These are phyloP conservation scores for Favolaschia claudopus DNA, from an alignment of 768 basidiomycete species.

Conservation along the genomic window DNA sequence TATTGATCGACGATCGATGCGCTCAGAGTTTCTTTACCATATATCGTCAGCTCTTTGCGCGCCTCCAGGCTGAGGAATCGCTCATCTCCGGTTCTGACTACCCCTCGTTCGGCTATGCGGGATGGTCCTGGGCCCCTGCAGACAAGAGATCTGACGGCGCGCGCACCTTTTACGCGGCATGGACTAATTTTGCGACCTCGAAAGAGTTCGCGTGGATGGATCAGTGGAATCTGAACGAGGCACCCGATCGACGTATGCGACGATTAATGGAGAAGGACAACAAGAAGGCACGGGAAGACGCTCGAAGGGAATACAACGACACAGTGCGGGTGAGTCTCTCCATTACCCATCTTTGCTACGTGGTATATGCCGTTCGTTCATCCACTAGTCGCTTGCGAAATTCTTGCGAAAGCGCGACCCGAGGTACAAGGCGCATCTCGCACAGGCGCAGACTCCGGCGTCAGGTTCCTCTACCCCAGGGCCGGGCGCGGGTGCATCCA, in stretches of 20 bases:
- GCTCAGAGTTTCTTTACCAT: slow-evolving; percentile 87
- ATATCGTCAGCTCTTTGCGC: slow-evolving; percentile 85
- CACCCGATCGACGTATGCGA: slow-evolving; percentile 85
- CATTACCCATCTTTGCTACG: background rate
- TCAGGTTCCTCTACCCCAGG: slow-evolving; percentile 42
- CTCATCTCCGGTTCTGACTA: slow-evolving; percentile 57
- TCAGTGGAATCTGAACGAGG: slow-evolving; percentile 82
- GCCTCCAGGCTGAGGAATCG: slow-evolving; percentile 84
- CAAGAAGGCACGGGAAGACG: slow-evolving; percentile 88
- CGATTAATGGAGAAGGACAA: slow-evolving; percentile 97
- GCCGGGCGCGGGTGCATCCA: slow-evolving; percentile 31
- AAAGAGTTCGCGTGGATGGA: slow-evolving; percentile 93
- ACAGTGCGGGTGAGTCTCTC: slow-evolving; percentile 74
- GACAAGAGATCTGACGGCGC: slow-evolving; percentile 62
- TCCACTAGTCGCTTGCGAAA: slow-evolving; percentile 67
- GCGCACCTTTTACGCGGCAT: slow-evolving; percentile 82
- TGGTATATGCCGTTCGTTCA: slow-evolving; percentile 2
- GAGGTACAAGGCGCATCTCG: slow-evolving; percentile 75
- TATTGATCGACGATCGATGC: background rate
- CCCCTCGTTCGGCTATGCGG: slow-evolving; percentile 84
- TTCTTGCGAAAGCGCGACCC: slow-evolving; percentile 91
- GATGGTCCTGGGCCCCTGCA: slow-evolving; percentile 71
- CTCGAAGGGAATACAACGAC: slow-evolving; percentile 91
- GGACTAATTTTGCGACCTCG: slow-evolving; percentile 85
- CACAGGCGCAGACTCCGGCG: slow-evolving; percentile 44